Evolutionary conservation across 495 filamentous ascomycete species (phyloP), one percentile per base, ranked within the genome.

Genomic region (Xylona heveae): DNA sequence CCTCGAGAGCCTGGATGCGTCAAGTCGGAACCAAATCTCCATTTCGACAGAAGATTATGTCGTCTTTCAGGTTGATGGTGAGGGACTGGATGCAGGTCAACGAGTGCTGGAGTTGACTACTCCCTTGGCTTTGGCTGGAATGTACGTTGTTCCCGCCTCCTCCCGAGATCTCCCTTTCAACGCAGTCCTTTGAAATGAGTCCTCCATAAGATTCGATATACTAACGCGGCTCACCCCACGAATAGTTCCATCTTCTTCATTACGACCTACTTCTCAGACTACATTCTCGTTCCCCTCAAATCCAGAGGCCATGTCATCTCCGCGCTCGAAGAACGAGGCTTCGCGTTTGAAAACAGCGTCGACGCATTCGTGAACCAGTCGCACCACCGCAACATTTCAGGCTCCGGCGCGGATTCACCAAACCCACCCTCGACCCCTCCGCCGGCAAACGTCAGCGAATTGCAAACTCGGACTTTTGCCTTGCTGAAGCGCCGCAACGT

Each of bases 221-320:
- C 7, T 18, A 36, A 36, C 24, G 6, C 16, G 18, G 38, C 16
- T 42, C 26, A 30, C 38, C 20, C 28, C 16, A 19, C 30, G 6
- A 17, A 35, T 33, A 75, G 74, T 21, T 77, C 88, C 24, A 91
- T 97, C 40, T 94, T 95, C 52, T 95, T 97, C 60, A 90, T 94
- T 46, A 91, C 85, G 1, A 95, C 88, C 15, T 97, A 97, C 50
- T 94, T 91, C 48, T 80, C 79, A 8, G 88, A 97, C 52, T 97
- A 91, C 55, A 91, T 97, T 41, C 61, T 97, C 12, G 81, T 95
- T 3, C 88, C 88, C 3, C 54, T 61, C 24, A 75, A 73, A 40
- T 68, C 69, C 48, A 71, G 76, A 24, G 49, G 57, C 6, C 67
- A 64, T 22, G 85, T 95, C 26, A 70, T 84, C 24, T 59, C 66